Evolutionary conservation across 176 grass and related monocot species (phyloP).

Genomic region (Coix lacrymajobi): DNA sequence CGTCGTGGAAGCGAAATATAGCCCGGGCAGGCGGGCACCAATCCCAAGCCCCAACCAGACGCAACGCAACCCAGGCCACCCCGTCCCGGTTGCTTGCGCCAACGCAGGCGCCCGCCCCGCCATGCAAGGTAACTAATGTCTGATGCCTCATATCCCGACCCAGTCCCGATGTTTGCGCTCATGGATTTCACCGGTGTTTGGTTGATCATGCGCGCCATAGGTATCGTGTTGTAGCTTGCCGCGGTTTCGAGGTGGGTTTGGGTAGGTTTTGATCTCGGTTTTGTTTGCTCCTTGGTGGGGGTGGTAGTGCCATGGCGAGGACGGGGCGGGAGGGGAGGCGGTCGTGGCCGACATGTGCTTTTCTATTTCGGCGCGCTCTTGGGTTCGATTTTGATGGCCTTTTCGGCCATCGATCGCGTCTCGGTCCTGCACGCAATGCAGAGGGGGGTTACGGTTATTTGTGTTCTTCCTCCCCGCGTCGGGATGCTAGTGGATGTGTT

Average conservation of each 20-base stretch:
- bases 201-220: background rate
- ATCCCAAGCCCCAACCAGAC: constrained; percentile 8
- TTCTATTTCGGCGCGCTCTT: background rate
- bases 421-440: constrained; percentile 8
- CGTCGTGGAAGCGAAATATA: constrained; percentile 32
- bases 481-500: background rate
- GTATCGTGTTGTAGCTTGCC: background rate
- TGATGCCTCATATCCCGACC: background rate
- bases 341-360: background rate
- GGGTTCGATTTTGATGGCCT: background rate
- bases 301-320: background rate
- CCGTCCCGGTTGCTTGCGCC: constrained; percentile 8
- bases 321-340: background rate
- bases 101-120: background rate
- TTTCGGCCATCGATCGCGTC: constrained; percentile 4
- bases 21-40: background rate
- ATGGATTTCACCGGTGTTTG: background rate
- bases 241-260: background rate
- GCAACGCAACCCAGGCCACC: background rate
- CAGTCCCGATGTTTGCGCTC: background rate
- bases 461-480: background rate
- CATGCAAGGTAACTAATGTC: constrained; percentile 35
- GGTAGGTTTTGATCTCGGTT: background rate
- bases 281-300: background rate
- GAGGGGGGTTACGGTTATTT: background rate